A percentile compares a stretch with the other conserved stretches of the same genome.
Conservation (phyloP, 1,139 yeast species). For the Wickerhamomyces sp. region DNA sequence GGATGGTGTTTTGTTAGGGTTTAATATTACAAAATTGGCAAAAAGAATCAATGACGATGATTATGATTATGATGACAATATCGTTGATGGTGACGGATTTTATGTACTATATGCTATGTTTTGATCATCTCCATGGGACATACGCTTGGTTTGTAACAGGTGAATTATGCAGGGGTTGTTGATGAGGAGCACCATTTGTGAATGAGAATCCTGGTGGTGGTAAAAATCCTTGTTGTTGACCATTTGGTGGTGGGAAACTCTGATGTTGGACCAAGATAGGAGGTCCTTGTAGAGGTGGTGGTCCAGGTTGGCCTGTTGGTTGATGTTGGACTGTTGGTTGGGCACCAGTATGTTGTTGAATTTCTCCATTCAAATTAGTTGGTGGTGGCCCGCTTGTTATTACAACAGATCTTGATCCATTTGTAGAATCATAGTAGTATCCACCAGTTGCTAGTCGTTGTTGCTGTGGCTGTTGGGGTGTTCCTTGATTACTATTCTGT, state of each 20-base stretch:
- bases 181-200: conserved; percentile 1
- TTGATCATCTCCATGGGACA: conserved; percentile 10
- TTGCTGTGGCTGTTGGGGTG: neutral
- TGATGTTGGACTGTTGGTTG: no score
- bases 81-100: no score
- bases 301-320: neutral
- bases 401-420: neutral
- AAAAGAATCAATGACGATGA: neutral
- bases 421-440: neutral
- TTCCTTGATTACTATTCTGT: neutral
- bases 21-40: no score
- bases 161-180: neutral
- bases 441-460: conserved; percentile 1
- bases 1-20: neutral
- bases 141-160: conserved; percentile 2
- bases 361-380: neutral
- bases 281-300: conserved; percentile 1
- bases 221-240: conserved; percentile 3
- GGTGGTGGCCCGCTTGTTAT: neutral
- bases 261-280: conserved; percentile 4
- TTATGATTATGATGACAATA: neutral
- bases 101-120: no score
- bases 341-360: neutral
- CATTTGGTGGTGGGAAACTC: conserved; percentile 3
- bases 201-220: conserved; percentile 10